Base-by-base conservation (phyloP, 148 eudicot genomes). In the Cornus controversa region DNA sequence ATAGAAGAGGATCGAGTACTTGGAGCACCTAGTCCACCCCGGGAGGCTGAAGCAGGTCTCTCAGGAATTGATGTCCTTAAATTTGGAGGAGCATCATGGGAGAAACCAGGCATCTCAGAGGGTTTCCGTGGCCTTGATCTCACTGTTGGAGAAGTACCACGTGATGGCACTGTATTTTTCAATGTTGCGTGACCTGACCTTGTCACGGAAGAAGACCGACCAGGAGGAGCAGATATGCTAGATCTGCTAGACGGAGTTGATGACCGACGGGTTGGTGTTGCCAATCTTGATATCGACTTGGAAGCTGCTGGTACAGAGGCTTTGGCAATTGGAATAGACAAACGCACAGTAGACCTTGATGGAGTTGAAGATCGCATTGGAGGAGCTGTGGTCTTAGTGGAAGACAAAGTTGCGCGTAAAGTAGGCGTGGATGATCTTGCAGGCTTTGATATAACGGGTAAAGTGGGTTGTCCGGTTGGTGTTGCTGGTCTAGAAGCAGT, bases 91-190 rank as follows among this genome's bases (percentile, higher is more conserved):
- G 93, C 95, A 57, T 96, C 98, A 34, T 85, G 91, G 72, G 99
- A 90, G 81, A 90, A 96, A 18, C 97, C 98, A 50, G 99, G 99
- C 95, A 91, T 93, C 83, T 96, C 99, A 34, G 93, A 86, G n/a
- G 99, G 99, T 71, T 93, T 96, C 99, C 99, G 93, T 37, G 94
- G 92, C 82, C 90, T 86, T 68, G 95, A 86, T 86, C 88, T 89
- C 75, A 88, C 89, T 5, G 94, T 81, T 7, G 99, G 99, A 45
- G 99, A 96, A 72, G 86, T 80, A 67, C 92, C 85, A 66, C 95
- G 90, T 34, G 91, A 79, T 27, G 91, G 85, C 25, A 64, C 87
- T 2, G 90, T 79, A 75, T 86, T 95, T 82, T 69, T 85, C 69
- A 81, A 37, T 64, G 88, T 77, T 66, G 83, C 79, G 5, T 90